Evolutionary conservation across 345 rosid genomes (phyloP), one percentile per base, ranked within the genome.

Genomic region (Acer saccharum): DNA sequence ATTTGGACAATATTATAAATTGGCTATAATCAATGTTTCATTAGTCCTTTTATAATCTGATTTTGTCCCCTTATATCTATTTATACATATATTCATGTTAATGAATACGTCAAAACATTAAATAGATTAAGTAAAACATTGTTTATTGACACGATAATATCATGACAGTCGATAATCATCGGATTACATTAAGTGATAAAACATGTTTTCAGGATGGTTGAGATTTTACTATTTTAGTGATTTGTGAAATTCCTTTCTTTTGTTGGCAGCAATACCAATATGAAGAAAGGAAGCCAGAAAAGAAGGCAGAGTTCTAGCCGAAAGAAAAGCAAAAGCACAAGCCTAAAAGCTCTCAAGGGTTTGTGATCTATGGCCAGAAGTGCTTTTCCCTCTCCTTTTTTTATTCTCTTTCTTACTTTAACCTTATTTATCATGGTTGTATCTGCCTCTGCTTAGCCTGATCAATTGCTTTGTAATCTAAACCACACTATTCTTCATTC

Each of bases 161-260:
- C 25, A 23, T 25, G 39, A 35, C 6, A 0, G 39, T 35, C 0
- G 0, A 4, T 35, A 35, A 1, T 35, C 6, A 35, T 35, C 0
- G 3, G 6, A 35, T 35, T 35, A 35, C 6, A 4, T 35, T 4
- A 35, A 35, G 6, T 32, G 4, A 32, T 3, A 3, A 32, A 32
- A 32, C 35, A 32, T 32, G 5, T 32, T 32, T 32, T 32, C 5
- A 2, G 35, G 35, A 32, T 35, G 6, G 39, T 35, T 35, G 39
- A 35, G 39, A 35, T 35, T 35, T 4, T 4, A 35, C 39, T 35
- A 35, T 35, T 17, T 12, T 7, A 3, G 35, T 57, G 65, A 27
- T 73, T 12, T 23, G 65, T 62, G 70, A 62, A 65, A 78, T 79
- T 52, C 82, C 79, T 81, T 84, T 69, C 83, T 81, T 84, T 69